Evolutionary conservation across 2,329 filamentous ascomycete genomes (phyloP), one percentile per base, ranked within the genome.

Genomic region (Aspergillus chevalieri): DNA sequence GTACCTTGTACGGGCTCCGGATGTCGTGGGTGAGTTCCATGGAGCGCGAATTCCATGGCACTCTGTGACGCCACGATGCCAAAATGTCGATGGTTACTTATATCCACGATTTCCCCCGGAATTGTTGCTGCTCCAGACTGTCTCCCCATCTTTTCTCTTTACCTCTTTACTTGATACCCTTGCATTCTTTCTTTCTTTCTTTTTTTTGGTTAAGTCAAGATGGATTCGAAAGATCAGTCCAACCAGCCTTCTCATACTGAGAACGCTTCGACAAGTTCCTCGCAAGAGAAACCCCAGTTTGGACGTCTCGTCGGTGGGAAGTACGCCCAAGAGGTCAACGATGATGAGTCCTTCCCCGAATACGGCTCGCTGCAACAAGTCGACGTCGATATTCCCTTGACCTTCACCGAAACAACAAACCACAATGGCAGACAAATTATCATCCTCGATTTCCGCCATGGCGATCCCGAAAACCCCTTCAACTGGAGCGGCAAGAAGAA

Each of bases 401-500:
- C 76, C 4, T 53, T 72, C 34, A 75, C 72, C 6, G 70, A 75
- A 49, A 57, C 68, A 2, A 66, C 67, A n/a, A 49, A 65, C 41
- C 64, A 74, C 44, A 63, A 78, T 51, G 74, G 65, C 47, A 66
- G 72, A 44, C 68, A 77, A 45, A 72, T 69, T 43, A 68, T 78
- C 48, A 62, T 77, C 9, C 67, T 79, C 4, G 67, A 68, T 33
- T 79, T 78, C 52, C 68, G 70, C 1, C 59, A 68, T 1, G 72
- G 68, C 9, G 77, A 79, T 52, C 65, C 64, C 17, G 70, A 77
- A 57, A 77, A 79, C 53, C 77, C 77, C 0, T 78, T 78, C 69
- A 78, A 79, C 60, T 79, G 73, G 73, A 69, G 65, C 38, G 56
- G 59, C 2, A 65, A 61, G 46, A 66, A 71, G 50, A 78, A 78